Evolutionary conservation across 202 grass and related monocot species (phyloP).

Genomic region (Schoenoplectus triqueter): DNA sequence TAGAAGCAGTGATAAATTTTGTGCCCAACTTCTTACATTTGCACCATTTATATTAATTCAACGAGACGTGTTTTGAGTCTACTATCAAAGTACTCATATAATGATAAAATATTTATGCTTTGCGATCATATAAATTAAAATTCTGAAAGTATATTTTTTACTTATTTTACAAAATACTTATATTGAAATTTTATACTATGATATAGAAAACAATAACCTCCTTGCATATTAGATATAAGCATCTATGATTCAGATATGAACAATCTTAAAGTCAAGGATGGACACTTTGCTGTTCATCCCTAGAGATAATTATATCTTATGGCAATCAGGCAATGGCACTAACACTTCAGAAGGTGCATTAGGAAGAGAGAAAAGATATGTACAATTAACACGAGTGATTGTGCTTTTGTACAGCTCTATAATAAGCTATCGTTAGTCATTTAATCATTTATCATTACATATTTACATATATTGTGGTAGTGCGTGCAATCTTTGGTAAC

Average conservation of each 20-base stretch:
- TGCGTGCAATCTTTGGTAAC: slow-evolving; percentile 12
- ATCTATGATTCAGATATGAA: background rate
- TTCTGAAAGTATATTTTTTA: background rate
- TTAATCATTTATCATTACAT: slow-evolving; percentile 9
- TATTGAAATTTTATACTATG: background rate
- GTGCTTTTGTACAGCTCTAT: too few relatives aligned
- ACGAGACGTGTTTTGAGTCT: too few relatives aligned
- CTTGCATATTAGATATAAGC: too few relatives aligned
- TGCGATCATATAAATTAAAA: background rate
- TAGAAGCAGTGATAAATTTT: background rate
- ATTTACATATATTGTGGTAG: background rate
- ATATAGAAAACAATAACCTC: background rate
- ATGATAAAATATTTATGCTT: background rate
- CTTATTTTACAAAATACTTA: background rate
- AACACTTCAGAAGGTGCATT: background rate
- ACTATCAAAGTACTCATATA: background rate
- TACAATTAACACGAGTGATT: background rate
- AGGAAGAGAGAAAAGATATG: background rate
- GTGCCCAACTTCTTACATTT: background rate
- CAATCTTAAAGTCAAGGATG: background rate
- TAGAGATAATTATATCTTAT: background rate
- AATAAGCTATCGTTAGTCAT: background rate
- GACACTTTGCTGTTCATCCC: too few relatives aligned
- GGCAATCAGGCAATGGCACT: too few relatives aligned
- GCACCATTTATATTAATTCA: background rate